Percentiles rank a stretch among this genome's conserved stretches.
These are phyloP conservation scores for Apiospora pterosperma DNA, from an alignment of 2,329 filamentous ascomycete species.

Conservation along the genomic window DNA sequence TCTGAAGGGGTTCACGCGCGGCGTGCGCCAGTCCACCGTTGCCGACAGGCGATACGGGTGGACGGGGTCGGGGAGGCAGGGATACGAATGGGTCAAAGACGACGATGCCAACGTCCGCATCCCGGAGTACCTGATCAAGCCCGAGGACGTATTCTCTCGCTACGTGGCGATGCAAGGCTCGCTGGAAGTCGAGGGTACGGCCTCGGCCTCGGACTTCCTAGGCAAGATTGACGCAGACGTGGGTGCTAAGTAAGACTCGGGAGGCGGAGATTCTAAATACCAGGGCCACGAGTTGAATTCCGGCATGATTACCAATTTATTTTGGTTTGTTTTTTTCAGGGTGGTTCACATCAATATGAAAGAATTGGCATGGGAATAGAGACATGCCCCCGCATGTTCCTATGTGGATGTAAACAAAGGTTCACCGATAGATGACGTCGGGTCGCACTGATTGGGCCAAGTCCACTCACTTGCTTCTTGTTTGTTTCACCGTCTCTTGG, in stretches of 20 bases:
- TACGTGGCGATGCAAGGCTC: neutral
- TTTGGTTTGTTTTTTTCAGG: too few relatives aligned
- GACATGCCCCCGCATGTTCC: too few relatives aligned
- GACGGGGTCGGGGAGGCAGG: neutral
- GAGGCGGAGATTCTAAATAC: neutral
- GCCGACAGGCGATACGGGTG: neutral
- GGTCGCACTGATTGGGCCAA: neutral
- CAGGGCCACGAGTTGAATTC: too few relatives aligned
- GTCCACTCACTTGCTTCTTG: neutral
- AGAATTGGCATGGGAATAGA: too few relatives aligned
- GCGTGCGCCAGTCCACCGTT: neutral
- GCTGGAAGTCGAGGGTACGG: neutral
- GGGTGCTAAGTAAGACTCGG: conserved; percentile 1
- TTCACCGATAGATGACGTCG: conserved; percentile 1
- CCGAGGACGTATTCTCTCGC: conserved; percentile 5
- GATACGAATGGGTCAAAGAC: conserved; percentile 7
- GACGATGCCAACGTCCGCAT: neutral
- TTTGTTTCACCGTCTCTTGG: neutral
- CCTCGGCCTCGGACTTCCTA: neutral
- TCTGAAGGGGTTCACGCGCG: conserved; percentile 7
- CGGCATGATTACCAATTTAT: too few relatives aligned
- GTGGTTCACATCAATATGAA: too few relatives aligned
- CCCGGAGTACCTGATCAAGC: conserved; percentile 11
- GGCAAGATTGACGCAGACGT: neutral
- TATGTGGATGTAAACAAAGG: too few relatives aligned